phyloP scores from a whole-genome alignment of 1,284 basidiomycete species.

The Paramarasmius palmivorus region DNA sequence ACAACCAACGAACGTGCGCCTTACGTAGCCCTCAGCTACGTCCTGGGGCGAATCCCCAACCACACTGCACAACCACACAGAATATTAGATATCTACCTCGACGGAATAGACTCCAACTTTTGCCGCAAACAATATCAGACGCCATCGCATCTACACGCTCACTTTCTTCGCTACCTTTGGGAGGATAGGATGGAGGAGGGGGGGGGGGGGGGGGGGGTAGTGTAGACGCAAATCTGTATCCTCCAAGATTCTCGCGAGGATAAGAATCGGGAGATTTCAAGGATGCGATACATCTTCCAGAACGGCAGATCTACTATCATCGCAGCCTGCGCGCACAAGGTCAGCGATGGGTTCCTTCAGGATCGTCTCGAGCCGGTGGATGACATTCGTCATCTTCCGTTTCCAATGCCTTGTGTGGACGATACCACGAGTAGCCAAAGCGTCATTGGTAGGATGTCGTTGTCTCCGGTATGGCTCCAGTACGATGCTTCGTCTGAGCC shows the following conservation, averaged over 20 bases:
- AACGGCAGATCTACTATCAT: constrained; percentile 12
- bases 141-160: constrained; percentile 9
- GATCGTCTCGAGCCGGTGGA: background rate
- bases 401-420: too few species aligned
- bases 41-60: constrained; percentile 23
- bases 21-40: constrained; percentile 23
- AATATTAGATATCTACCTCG: constrained; percentile 11
- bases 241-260: constrained; percentile 13
- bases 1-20: background rate
- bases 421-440: background rate
- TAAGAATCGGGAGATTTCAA: constrained; percentile 10
- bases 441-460: background rate
- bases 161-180: constrained; percentile 15
- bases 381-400: background rate
- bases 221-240: constrained; percentile 17
- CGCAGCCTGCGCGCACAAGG: constrained; percentile 10
- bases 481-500: background rate
- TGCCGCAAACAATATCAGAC: constrained; percentile 17
- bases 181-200: too few species aligned
- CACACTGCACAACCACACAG: constrained; percentile 7
- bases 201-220: too few species aligned
- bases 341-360: constrained; percentile 7
- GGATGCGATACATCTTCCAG: constrained; percentile 13
- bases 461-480: background rate
- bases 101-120: constrained; percentile 4